Evolutionary conservation across 768 basidiomycete genomes (phyloP).

Genomic region (Lactarius sanguifluus): DNA sequence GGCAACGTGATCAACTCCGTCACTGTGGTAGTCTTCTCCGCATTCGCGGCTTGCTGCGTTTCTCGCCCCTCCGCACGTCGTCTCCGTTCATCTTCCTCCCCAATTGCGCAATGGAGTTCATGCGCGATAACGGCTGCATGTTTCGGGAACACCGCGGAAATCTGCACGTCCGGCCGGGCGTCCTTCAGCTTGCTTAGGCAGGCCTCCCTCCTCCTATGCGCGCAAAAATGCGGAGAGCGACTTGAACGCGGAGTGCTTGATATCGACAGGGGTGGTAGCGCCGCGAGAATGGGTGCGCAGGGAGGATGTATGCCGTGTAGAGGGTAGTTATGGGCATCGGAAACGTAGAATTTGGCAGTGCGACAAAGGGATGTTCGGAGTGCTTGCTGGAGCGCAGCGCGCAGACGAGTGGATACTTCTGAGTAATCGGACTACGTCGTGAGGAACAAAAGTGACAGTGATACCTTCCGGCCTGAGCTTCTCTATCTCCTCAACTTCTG

Average conservation of each 20-base stretch:
- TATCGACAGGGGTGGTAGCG: slow-evolving; percentile 51
- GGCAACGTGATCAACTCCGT: slow-evolving; percentile 30
- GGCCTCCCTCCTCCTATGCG: slow-evolving; percentile 67
- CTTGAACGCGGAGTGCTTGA: slow-evolving; percentile 79
- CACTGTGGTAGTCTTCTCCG: neutral
- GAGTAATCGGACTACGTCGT: neutral
- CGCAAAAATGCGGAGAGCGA: slow-evolving; percentile 84
- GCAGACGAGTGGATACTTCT: too few species aligned
- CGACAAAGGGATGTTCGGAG: too few species aligned
- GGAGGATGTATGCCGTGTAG: too few species aligned
- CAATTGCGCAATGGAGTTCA: slow-evolving; percentile 53
- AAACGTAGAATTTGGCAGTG: too few species aligned
- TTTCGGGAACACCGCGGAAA: slow-evolving; percentile 49
- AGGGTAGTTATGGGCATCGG: too few species aligned
- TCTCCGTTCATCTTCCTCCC: slow-evolving; percentile 60
- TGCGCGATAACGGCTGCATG: slow-evolving; percentile 62
- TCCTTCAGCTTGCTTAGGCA: slow-evolving; percentile 76
- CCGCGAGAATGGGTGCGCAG: neutral
- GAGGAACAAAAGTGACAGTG: neutral
- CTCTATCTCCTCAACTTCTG: slow-evolving; percentile 22
- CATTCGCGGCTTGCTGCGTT: slow-evolving; percentile 48
- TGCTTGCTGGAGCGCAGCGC: too few species aligned
- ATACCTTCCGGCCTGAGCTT: slow-evolving; percentile 35
- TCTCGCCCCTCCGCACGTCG: slow-evolving; percentile 58
- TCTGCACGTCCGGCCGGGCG: slow-evolving; percentile 36